phyloP scores from a whole-genome alignment of 2,329 filamentous ascomycete species.

The Blastomyces emzantsi region DNA sequence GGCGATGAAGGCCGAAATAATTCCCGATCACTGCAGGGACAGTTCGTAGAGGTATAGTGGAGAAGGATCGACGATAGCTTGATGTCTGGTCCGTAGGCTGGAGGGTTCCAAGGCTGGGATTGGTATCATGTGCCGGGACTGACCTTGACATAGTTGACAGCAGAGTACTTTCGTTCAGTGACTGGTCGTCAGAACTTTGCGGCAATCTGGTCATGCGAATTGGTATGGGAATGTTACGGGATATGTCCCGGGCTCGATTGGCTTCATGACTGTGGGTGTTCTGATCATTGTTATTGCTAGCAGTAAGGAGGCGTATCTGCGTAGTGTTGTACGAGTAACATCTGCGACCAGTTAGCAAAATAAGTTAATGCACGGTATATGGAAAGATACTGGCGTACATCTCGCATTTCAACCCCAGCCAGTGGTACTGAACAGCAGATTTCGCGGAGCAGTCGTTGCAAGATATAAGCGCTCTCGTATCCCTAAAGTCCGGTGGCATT shows the following conservation, averaged over 20 bases:
- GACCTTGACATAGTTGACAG: slow-evolving; percentile 25
- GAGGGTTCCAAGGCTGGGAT: slow-evolving; percentile 15
- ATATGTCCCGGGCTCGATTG: slow-evolving; percentile 9
- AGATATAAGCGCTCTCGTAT: slow-evolving; percentile 71
- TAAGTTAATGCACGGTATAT: not conserved
- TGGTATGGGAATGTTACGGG: slow-evolving; percentile 8
- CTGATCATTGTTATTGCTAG: slow-evolving; percentile 21
- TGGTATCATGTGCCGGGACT: slow-evolving; percentile 17
- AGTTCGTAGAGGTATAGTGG: slow-evolving; percentile 29
- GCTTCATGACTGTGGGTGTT: slow-evolving; percentile 15
- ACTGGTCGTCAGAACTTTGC: slow-evolving; percentile 22
- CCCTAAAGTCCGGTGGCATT: slow-evolving; percentile 76
- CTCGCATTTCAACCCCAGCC: slow-evolving; percentile 83
- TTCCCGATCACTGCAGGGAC: slow-evolving; percentile 38
- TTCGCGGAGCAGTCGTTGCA: slow-evolving; percentile 94
- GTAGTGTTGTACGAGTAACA: slow-evolving; percentile 42
- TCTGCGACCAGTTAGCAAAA: slow-evolving; percentile 19
- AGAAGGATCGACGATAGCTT: slow-evolving; percentile 23
- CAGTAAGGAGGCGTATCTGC: slow-evolving; percentile 33
- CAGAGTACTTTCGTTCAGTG: slow-evolving; percentile 17
- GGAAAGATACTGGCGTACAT: slow-evolving; percentile 30
- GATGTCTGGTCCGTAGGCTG: slow-evolving; percentile 18
- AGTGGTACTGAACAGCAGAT: slow-evolving; percentile 81
- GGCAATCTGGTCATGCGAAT: slow-evolving; percentile 22
- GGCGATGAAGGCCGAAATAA: slow-evolving; percentile 36